Evolutionary conservation across 2,329 filamentous ascomycete genomes (phyloP), one percentile per base, ranked within the genome.

Genomic region (Tolypocladium capitatum): DNA sequence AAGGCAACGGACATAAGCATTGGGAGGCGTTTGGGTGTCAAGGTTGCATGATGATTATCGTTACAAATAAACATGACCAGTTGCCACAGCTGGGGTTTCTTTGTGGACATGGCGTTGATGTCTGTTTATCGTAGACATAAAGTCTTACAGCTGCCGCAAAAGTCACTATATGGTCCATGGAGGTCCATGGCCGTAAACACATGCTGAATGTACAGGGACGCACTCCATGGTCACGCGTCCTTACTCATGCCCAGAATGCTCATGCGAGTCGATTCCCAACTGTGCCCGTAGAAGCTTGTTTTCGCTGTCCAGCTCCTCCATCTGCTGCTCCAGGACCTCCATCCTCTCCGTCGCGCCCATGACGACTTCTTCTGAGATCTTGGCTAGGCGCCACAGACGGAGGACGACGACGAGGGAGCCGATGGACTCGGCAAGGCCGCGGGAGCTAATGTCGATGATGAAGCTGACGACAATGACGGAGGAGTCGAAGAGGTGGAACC

Each of bases 291-390:
- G 49, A 4, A 50, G 51, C 40, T 48, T 58, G 45, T 73, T 73
- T 48, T 73, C 75, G 46, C 60, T 64, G 56, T 76, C 72, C 9
- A 83, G 62, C 27, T 69, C 63, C 44, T 73, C 69, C 27, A 84
- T 66, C 47, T 70, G 63, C 46, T 69, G 62, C 52, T 76, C 68
- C 35, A 84, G 63, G 10, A 71, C 70, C 51, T 81, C 79, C 66
- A 80, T 75, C 58, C 78, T 70, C 62, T 84, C 80, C 33, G 75
- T 66, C 1, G 80, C 79, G 9, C 78, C 80, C 7, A 81, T 71
- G 30, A 75, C 75, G 51, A 84, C 69, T 61, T 86, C 82, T 57
- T 86, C 80, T 7, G 83, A 76, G 46, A 85, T 82, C 66, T 85
- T 84, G 59, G 84, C 77, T 41, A 86, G 72, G 16, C 83, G 73